phyloP scores from a whole-genome alignment of 2,329 filamentous ascomycete species.

The Colletotrichum kahawae region DNA sequence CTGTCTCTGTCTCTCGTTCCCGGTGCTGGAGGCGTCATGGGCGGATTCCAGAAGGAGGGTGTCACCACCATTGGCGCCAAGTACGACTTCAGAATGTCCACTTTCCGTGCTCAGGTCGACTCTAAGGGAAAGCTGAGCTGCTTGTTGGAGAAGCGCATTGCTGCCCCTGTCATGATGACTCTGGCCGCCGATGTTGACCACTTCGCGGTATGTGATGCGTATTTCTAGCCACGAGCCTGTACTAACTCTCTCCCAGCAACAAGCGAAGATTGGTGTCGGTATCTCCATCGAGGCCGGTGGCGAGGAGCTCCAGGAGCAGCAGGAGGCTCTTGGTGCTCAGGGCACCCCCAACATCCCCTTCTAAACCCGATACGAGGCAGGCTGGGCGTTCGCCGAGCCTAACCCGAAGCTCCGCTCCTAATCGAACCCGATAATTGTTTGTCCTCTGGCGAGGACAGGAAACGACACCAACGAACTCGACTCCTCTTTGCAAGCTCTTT shows the following conservation, averaged over 20 bases:
- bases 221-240: not conserved
- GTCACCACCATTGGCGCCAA: slow-evolving; percentile 92
- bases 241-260: slow-evolving; percentile 67
- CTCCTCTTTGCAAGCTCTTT: slow-evolving; percentile 11
- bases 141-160: slow-evolving; percentile 93
- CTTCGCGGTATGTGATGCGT: slow-evolving; percentile 73
- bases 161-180: slow-evolving; percentile 88
- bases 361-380: slow-evolving; percentile 43
- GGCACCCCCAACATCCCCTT: slow-evolving; percentile 68
- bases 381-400: not conserved
- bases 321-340: slow-evolving; percentile 64
- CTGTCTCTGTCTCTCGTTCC: slow-evolving; percentile 85
- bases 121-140: slow-evolving; percentile 93
- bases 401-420: slow-evolving; percentile 27
- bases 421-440: slow-evolving; percentile 23
- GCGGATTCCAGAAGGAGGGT: slow-evolving; percentile 82
- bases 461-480: slow-evolving; percentile 15
- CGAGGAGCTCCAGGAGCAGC: slow-evolving; percentile 87
- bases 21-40: slow-evolving; percentile 73
- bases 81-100: slow-evolving; percentile 96
- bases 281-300: slow-evolving; percentile 88
- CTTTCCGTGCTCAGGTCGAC: slow-evolving; percentile 95
- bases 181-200: slow-evolving; percentile 98
- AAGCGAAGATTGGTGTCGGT: slow-evolving; percentile 91
- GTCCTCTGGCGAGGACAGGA: slow-evolving; percentile 14